Evolutionary conservation across 2,329 filamentous ascomycete genomes (phyloP).

Genomic region (Thielaviopsis ethacetica): DNA sequence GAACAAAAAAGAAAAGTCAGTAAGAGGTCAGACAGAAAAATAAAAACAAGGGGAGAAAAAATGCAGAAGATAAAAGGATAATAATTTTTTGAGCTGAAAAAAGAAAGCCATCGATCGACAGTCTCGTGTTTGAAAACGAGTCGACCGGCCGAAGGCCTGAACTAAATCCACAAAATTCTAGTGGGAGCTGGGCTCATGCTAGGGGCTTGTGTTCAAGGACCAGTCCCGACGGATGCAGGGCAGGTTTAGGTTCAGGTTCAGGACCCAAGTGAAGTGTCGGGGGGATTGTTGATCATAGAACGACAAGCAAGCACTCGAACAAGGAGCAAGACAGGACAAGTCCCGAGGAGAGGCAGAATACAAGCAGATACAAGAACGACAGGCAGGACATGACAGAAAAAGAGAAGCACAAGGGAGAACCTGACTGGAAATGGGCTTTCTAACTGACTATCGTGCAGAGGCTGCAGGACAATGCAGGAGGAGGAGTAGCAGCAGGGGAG

Average conservation of each 20-base stretch:
- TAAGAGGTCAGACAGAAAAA: background rate
- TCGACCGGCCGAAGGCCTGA: no score
- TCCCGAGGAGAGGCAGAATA: no score
- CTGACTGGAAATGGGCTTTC: background rate
- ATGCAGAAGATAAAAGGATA: background rate
- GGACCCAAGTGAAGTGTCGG: background rate
- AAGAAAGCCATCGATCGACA: no score
- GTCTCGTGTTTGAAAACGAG: no score
- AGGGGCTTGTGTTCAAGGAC: no score
- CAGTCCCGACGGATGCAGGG: no score
- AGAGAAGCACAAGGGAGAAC: background rate
- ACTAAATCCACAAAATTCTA: no score
- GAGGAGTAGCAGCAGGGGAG: background rate
- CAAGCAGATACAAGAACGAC: background rate
- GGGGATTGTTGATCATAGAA: slow-evolving; percentile 1
- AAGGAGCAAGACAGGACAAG: background rate
- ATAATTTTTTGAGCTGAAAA: no score
- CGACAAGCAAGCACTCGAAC: background rate
- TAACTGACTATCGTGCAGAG: background rate
- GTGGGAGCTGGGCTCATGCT: no score
- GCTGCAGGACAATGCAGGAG: background rate
- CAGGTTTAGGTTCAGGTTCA: background rate
- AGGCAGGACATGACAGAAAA: background rate
- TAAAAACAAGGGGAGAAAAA: background rate
- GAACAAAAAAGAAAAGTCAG: background rate